phyloP scores from a whole-genome alignment of 2,329 filamentous ascomycete genomes.

The Incumbomyces lentus region DNA sequence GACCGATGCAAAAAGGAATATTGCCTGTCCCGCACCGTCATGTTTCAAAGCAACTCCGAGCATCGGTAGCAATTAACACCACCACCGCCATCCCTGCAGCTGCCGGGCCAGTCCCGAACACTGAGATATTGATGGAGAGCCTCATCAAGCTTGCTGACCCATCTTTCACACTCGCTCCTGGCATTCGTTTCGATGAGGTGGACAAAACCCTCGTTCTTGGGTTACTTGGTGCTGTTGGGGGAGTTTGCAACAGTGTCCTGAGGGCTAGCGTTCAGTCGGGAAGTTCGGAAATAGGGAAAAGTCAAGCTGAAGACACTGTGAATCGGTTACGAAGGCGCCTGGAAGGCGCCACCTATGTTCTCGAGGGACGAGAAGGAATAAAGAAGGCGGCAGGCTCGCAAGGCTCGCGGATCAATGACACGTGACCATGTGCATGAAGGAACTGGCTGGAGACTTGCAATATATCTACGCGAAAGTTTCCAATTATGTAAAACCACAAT shows the following conservation, averaged over 20 bases:
- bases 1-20: slow-evolving; percentile 7
- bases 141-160: slow-evolving; percentile 21
- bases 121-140: slow-evolving; percentile 20
- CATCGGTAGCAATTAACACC: neutral
- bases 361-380: neutral
- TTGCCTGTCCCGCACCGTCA: slow-evolving; percentile 13
- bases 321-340: slow-evolving; percentile 60
- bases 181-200: slow-evolving; percentile 29
- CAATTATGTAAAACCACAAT: too few relatives aligned
- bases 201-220: slow-evolving; percentile 48
- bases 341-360: slow-evolving; percentile 50
- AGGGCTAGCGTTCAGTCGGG: slow-evolving; percentile 25
- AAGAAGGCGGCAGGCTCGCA: neutral
- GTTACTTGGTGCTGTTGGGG: slow-evolving; percentile 40
- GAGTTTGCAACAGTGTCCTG: slow-evolving; percentile 43
- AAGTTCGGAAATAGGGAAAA: slow-evolving; percentile 50
- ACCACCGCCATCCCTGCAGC: slow-evolving; percentile 9
- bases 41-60: neutral
- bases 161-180: slow-evolving; percentile 12
- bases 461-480: too few relatives aligned
- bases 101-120: slow-evolving; percentile 8
- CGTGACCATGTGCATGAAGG: neutral
- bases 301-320: slow-evolving; percentile 48
- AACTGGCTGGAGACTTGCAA: too few relatives aligned
- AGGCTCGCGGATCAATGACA: neutral